Base-by-base conservation (phyloP, 2,329 filamentous ascomycete species). In the Penicillium sp. region DNA sequence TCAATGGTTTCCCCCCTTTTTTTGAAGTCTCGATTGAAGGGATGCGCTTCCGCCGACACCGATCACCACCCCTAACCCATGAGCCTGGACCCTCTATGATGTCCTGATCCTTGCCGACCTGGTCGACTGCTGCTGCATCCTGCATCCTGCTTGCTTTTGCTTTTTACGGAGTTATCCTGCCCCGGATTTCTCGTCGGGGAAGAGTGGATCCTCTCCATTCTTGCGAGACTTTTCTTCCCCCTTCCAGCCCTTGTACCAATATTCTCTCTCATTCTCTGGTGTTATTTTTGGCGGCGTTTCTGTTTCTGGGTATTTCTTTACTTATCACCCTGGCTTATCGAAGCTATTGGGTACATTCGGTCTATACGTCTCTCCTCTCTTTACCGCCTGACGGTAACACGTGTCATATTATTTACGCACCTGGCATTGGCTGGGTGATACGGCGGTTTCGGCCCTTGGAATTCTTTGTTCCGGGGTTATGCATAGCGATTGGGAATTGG, bases 401-500 rank as follows among this genome's bases (percentile, higher is more conserved):
- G 54, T 56, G 54, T 56, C 54, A 54, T 45, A 56, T 45, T 54
- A 52, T 52, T 43, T 40, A 28, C 31, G 31, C 32, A 32, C 54
- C 49, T 50, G 33, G 56, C 35, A 25, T 33, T 31, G 32, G 44
- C 49, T 59, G 54, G 52, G 45, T 39, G 33, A 43, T 41, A 47
- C 47, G 44, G 12, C 24, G 38, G 38, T n/a, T 40, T 42, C 10
- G 3, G 32, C 37, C 29, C 42, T 43, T 50, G 6, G 5, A 43
- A 39, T 48, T 52, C 13, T 44, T 45, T 7, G 39, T 50, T 50
- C 46, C 39, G 20, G 18, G 33, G 46, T 47, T 39, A 56, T 60
- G 66, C 64, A 66, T 67, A 67, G 66, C 63, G 66, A 37, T 66
- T 63, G 62, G 57, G 55, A 49, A 37, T 66, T 63, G 62, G 57